Evolutionary conservation across 75 land plant genomes (phyloP).

Genomic region (Adiantum capillusveneris): DNA sequence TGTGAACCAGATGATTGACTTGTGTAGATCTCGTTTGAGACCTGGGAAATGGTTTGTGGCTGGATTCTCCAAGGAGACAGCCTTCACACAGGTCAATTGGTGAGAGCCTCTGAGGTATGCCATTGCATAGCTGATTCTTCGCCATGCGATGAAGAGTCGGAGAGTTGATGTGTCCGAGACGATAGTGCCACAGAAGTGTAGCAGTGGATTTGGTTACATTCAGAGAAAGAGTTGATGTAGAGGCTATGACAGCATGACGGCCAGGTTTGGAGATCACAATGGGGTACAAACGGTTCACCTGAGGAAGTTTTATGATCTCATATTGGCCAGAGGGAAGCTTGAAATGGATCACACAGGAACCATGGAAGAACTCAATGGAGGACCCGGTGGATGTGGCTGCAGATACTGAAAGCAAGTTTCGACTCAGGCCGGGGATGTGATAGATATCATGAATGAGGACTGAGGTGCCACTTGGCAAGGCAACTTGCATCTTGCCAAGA

Average conservation of each 20-base stretch:
- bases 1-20: slow-evolving; percentile 12
- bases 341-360: background rate
- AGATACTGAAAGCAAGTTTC: slow-evolving; percentile 1
- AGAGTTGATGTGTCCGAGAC: too few relatives aligned
- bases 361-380: slow-evolving; percentile 1
- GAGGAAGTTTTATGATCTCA: background rate
- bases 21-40: background rate
- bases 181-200: too few relatives aligned
- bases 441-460: background rate
- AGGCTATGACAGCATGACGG: too few relatives aligned
- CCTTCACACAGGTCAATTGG: too few relatives aligned
- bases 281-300: too few relatives aligned
- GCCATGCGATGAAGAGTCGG: too few relatives aligned
- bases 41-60: background rate
- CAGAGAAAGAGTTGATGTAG: too few relatives aligned
- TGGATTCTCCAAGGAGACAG: background rate
- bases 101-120: too few relatives aligned
- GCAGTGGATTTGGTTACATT: too few relatives aligned
- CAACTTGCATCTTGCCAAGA: background rate
- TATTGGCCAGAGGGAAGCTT: background rate
- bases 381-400: slow-evolving; percentile 1
- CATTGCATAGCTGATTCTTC: too few relatives aligned
- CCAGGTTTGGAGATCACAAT: too few relatives aligned
- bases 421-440: background rate
- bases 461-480: background rate